These are phyloP conservation scores for Schizochytrium sp. DNA, from an alignment of 108 stramenopile species.

Conservation along the genomic window DNA sequence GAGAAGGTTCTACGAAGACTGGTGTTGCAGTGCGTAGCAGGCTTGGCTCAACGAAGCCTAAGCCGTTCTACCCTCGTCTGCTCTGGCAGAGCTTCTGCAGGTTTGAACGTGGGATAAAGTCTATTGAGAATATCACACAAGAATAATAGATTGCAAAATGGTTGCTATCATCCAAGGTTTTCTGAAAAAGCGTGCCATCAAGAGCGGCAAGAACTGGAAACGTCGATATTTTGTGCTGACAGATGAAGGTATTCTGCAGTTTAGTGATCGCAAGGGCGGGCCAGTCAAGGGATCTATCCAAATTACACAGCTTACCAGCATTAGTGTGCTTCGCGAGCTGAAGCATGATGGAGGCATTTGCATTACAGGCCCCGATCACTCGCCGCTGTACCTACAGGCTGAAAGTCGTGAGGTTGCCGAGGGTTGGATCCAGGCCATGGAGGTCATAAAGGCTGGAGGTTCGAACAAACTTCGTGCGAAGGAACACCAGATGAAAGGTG, in stretches of 20 bases:
- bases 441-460: slow-evolving; percentile 40
- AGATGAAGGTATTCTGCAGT: slow-evolving; percentile 10
- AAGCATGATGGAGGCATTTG: slow-evolving; percentile 27
- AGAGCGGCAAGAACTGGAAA: slow-evolving; percentile 60
- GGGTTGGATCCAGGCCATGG: slow-evolving; percentile 44
- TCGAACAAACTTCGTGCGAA: not conserved
- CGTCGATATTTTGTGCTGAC: slow-evolving; percentile 13
- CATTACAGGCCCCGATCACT: slow-evolving; percentile 32
- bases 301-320: slow-evolving; percentile 28
- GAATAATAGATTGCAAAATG: too few species aligned
- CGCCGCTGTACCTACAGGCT: slow-evolving; percentile 20
- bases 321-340: slow-evolving; percentile 35
- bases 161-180: slow-evolving; percentile 31
- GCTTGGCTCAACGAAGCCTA: too few species aligned
- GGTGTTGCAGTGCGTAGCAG: too few species aligned
- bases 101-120: too few species aligned
- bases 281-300: slow-evolving; percentile 26
- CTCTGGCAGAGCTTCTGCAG: too few species aligned
- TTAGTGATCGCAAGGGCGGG: not conserved
- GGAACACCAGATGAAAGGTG: slow-evolving; percentile 14
- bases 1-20: too few species aligned
- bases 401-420: slow-evolving; percentile 52
- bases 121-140: too few species aligned
- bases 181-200: slow-evolving; percentile 44
- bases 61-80: too few species aligned